Evolutionary conservation across 2,329 filamentous ascomycete genomes (phyloP).

Genomic region (Paramyrothecium sp.): DNA sequence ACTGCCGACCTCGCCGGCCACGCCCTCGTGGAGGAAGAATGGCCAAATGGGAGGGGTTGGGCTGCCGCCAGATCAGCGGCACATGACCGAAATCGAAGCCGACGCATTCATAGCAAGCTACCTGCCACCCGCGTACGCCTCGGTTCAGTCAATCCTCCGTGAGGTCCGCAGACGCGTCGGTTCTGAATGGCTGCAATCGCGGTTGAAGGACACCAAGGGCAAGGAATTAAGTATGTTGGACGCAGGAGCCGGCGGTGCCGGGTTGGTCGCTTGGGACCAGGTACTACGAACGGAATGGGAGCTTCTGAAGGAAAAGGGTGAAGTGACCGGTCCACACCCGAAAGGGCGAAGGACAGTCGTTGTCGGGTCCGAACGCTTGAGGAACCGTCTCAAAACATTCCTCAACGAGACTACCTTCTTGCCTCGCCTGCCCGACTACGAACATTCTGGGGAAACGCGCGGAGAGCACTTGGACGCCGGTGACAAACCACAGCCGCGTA

Average conservation of each 20-base stretch:
- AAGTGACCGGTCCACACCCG: constrained; percentile 41
- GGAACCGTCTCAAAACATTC: constrained; percentile 72
- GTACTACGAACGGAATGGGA: constrained; percentile 81
- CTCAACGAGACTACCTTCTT: constrained; percentile 90
- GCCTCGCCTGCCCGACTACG: constrained; percentile 84
- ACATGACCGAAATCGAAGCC: constrained; percentile 73
- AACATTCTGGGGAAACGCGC: constrained; percentile 61
- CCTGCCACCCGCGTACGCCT: constrained; percentile 69
- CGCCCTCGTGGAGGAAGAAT: constrained; percentile 55
- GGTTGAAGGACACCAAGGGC: constrained; percentile 57
- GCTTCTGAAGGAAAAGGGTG: constrained; percentile 54
- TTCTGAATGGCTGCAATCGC: constrained; percentile 64
- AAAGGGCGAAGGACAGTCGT: constrained; percentile 78
- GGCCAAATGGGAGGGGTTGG: constrained; percentile 64
- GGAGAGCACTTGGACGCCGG: constrained; percentile 59
- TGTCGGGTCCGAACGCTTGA: constrained; percentile 71
- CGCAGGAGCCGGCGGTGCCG: constrained; percentile 71
- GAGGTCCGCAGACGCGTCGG: constrained; percentile 75
- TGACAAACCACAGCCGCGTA: constrained; percentile 56
- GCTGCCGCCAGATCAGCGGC: constrained; percentile 60
- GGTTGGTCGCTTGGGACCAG: constrained; percentile 73
- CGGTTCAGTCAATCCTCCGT: constrained; percentile 64
- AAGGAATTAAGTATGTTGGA: constrained; percentile 67
- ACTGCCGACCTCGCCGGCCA: constrained; percentile 75
- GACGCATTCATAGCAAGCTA: constrained; percentile 70